Evolutionary conservation across 345 rosid genomes (phyloP).

Genomic region (Raphanus sativus): DNA sequence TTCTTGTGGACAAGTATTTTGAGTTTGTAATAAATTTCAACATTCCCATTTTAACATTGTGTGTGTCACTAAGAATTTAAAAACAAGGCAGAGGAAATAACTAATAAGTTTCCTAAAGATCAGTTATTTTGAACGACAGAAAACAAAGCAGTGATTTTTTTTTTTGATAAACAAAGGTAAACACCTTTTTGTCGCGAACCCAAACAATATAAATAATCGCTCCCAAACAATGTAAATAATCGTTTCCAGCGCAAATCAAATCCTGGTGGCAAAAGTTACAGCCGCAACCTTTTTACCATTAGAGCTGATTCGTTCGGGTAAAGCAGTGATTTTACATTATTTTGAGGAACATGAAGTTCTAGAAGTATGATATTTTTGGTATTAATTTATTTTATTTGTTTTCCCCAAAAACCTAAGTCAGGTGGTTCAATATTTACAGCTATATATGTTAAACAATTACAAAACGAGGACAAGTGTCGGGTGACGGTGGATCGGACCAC

Average conservation of each 20-base stretch:
- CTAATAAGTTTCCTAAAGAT: neutral
- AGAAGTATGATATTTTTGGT: conserved; percentile 23
- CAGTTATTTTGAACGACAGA: too few species aligned
- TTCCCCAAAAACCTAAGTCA: conserved; percentile 31
- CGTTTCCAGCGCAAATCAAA: too few species aligned
- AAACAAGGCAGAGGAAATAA: neutral
- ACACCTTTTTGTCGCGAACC: too few species aligned
- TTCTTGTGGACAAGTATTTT: neutral
- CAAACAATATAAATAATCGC: too few species aligned
- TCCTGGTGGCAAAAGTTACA: too few species aligned
- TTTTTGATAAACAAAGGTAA: too few species aligned
- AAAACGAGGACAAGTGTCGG: conserved; percentile 28
- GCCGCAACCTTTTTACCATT: too few species aligned
- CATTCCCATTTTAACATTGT: neutral
- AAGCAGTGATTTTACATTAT: neutral
- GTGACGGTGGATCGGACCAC: conserved; percentile 20
- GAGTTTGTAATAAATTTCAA: neutral
- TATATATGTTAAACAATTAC: neutral
- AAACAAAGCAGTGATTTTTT: neutral
- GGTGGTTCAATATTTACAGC: conserved; percentile 27
- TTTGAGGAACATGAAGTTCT: conserved; percentile 15
- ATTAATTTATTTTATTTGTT: conserved; percentile 14
- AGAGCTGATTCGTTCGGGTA: too few species aligned
- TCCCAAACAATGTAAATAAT: too few species aligned
- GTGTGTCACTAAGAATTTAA: neutral